Conservation (phyloP, 2,329 filamentous ascomycete species). For the Curvularia eragrostidis region DNA sequence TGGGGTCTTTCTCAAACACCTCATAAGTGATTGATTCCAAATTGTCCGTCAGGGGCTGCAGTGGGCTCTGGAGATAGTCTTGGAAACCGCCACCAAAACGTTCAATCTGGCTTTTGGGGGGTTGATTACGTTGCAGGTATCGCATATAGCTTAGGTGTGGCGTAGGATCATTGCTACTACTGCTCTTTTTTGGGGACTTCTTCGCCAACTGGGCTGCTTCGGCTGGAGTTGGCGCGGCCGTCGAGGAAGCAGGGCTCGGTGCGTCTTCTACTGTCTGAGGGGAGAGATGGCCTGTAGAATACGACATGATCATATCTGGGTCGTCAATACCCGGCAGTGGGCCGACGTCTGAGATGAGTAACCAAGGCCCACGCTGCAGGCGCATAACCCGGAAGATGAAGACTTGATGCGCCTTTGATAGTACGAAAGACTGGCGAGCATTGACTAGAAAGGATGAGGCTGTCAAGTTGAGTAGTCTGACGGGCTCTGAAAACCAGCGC, state of each 20-base stretch:
- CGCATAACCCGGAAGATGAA: constrained; percentile 65
- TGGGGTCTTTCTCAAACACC: constrained; percentile 96
- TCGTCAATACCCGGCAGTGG: constrained; percentile 59
- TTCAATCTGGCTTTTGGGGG: constrained; percentile 67
- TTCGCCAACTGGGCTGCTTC: constrained; percentile 63
- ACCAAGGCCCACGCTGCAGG: constrained; percentile 64
- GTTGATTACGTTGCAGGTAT: constrained; percentile 83
- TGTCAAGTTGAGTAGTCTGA: constrained; percentile 63
- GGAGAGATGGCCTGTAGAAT: constrained; percentile 46
- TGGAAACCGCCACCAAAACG: constrained; percentile 77
- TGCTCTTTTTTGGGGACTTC: constrained; percentile 51
- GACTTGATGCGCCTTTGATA: constrained; percentile 64
- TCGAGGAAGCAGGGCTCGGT: constrained; percentile 34
- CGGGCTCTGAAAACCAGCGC: constrained; percentile 69
- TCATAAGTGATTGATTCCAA: constrained; percentile 97
- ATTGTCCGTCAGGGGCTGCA: constrained; percentile 95
- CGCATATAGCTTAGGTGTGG: constrained; percentile 81
- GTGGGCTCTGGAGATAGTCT: constrained; percentile 92
- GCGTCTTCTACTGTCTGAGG: constrained; percentile 55
- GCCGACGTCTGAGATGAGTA: constrained; percentile 65
- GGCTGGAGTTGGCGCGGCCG: constrained; percentile 66
- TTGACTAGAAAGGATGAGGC: constrained; percentile 64
- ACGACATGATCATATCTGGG: constrained; percentile 47
- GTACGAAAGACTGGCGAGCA: constrained; percentile 63
- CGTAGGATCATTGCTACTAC: constrained; percentile 60